Conservation (phyloP, 352 stramenopile genomes). For the Aphanomyces euteiches region DNA sequence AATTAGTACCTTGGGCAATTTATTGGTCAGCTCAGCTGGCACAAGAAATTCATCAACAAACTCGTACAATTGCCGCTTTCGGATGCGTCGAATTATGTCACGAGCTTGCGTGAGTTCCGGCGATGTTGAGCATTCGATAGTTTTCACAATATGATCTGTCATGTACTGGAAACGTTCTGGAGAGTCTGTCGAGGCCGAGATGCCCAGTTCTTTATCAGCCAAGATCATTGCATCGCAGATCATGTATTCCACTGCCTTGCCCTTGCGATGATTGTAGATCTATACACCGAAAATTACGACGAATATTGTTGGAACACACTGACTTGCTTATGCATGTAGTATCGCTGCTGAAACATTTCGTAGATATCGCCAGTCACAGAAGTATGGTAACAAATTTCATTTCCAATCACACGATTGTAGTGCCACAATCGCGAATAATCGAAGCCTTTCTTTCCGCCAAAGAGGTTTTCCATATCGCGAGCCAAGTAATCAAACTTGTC, state of each 20-base stretch:
- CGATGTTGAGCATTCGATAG: conserved; percentile 76
- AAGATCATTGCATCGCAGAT: conserved; percentile 82
- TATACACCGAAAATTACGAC: conserved; percentile 22
- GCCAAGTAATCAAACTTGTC: conserved; percentile 92
- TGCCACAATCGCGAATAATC: conserved; percentile 73
- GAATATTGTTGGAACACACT: neutral
- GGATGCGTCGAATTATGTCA: conserved; percentile 65
- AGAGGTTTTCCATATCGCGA: conserved; percentile 82
- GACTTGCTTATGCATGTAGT: conserved; percentile 81
- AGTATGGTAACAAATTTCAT: conserved; percentile 87
- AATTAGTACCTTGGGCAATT: conserved; percentile 39
- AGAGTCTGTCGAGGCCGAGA: conserved; percentile 58
- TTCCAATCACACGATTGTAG: conserved; percentile 81
- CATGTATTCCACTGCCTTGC: conserved; percentile 88
- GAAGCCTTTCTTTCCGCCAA: conserved; percentile 72
- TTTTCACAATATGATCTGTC: conserved; percentile 69
- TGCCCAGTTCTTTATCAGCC: conserved; percentile 68
- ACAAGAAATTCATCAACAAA: conserved; percentile 83
- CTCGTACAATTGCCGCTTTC: conserved; percentile 72
- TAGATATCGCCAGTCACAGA: conserved; percentile 85
- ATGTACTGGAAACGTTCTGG: conserved; percentile 70
- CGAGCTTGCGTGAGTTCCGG: conserved; percentile 46
- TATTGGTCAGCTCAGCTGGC: conserved; percentile 46
- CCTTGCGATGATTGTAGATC: conserved; percentile 88
- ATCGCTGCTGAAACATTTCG: conserved; percentile 86